Evolutionary conservation across 2,329 filamentous ascomycete species (phyloP).

Genomic region (Simplicillium sp.): DNA sequence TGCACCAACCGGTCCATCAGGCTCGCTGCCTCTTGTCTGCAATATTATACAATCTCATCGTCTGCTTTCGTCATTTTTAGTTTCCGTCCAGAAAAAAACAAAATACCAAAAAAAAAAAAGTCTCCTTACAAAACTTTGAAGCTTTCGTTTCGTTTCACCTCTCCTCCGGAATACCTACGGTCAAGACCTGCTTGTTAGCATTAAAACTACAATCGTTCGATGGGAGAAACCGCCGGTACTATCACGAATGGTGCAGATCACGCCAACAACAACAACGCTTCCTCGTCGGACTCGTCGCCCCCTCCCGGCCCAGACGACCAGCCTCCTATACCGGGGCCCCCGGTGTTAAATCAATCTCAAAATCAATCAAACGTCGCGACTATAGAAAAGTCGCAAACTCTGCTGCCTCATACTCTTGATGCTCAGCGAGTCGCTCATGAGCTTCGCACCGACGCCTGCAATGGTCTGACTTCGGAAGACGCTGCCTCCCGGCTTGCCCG

Average conservation of each 20-base stretch:
- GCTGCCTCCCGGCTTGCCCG: conserved; percentile 54
- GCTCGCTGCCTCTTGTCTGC: background rate
- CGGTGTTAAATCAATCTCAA: conserved; percentile 7
- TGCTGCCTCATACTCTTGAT: conserved; percentile 21
- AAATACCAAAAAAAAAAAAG: conserved; percentile 1
- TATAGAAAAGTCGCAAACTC: conserved; percentile 23
- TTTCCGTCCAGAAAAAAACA: background rate
- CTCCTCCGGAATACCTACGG: no score
- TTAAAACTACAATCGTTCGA: conserved; percentile 24
- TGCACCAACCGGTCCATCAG: background rate
- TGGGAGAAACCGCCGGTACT: conserved; percentile 27
- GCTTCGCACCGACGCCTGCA: conserved; percentile 31
- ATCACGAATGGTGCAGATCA: conserved; percentile 31
- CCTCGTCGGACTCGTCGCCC: conserved; percentile 26
- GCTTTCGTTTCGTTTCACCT: background rate
- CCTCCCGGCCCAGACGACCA: conserved; percentile 25
- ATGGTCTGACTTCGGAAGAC: conserved; percentile 56
- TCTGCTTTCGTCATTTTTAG: background rate
- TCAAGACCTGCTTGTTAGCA: conserved; percentile 7
- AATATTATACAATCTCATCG: background rate
- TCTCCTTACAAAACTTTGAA: background rate
- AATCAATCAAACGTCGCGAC: conserved; percentile 9
- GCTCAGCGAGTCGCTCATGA: conserved; percentile 22
- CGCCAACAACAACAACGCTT: conserved; percentile 16
- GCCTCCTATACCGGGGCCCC: conserved; percentile 28